Percentiles rank a stretch among this genome's conserved stretches.
Evolutionary conservation across 176 grass and related monocot species (phyloP).

Genomic region (Chrysopogon serrulatus): DNA sequence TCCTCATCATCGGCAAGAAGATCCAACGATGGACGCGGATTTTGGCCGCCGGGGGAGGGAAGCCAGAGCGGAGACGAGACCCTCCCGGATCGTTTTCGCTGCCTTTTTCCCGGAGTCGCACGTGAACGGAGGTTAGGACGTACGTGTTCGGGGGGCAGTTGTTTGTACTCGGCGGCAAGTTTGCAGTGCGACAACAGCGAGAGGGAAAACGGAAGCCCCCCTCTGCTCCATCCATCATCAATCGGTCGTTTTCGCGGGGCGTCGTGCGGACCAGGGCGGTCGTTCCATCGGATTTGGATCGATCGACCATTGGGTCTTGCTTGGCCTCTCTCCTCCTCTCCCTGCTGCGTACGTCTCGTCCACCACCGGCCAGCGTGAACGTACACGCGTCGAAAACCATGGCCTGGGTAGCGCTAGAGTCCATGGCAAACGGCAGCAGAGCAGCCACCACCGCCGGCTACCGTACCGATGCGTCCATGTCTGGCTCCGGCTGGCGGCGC

Average conservation of each 20-base stretch:
- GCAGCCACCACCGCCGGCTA: neutral
- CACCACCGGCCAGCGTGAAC: neutral
- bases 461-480: neutral
- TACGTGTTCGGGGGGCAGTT: slow-evolving; percentile 10
- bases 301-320: too few relatives aligned
- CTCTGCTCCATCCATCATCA: neutral
- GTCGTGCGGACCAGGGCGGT: slow-evolving; percentile 21
- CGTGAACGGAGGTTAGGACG: slow-evolving; percentile 30
- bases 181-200: neutral
- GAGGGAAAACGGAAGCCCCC: too few relatives aligned
- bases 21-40: neutral
- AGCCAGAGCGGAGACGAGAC: neutral
- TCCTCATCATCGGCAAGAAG: neutral
- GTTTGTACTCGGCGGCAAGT: slow-evolving; percentile 13
- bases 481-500: neutral
- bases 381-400: neutral
- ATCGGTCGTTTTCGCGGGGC: slow-evolving; percentile 20
- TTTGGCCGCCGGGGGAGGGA: neutral
- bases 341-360: neutral
- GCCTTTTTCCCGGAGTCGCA: neutral
- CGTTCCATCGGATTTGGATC: neutral
- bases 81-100: neutral
- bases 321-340: neutral
- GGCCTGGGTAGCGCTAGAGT: neutral
- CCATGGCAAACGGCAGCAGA: neutral